A percentile compares a stretch with the other conserved stretches of the same genome.
These are phyloP conservation scores for Penium margaritaceum DNA, from an alignment of 139 green algal genomes.

Conservation along the genomic window DNA sequence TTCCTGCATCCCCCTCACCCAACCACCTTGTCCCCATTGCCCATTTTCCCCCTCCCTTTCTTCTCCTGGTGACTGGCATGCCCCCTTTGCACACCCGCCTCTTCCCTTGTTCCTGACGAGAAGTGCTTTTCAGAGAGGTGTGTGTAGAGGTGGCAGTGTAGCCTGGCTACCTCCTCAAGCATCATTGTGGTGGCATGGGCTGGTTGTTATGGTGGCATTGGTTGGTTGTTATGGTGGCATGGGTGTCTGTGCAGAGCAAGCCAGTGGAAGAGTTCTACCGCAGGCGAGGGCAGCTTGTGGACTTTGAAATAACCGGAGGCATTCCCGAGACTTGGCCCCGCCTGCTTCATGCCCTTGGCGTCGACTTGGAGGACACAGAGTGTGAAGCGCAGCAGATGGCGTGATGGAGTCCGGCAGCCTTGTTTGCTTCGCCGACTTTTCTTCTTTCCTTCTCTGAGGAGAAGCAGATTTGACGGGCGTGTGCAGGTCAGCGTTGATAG, in stretches of 20 bases:
- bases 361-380: no score
- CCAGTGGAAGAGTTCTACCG: conserved; percentile 83
- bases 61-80: neutral
- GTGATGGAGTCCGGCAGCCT: no score
- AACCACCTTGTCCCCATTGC: neutral
- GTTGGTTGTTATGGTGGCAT: neutral
- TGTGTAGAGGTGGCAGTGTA: neutral
- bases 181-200: neutral
- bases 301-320: conserved; percentile 86
- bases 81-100: neutral
- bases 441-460: no score
- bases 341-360: conserved; percentile 53
- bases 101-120: neutral
- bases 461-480: no score
- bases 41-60: no score
- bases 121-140: neutral
- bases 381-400: no score
- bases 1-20: neutral
- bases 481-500: no score
- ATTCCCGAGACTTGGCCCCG: conserved; percentile 84
- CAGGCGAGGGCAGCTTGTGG: conserved; percentile 56
- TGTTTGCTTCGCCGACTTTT: no score
- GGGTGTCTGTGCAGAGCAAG: conserved; percentile 32
- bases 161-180: neutral
- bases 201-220: conserved; percentile 1